Conservation (phyloP, 331 rosid genomes). For the Ulmus americana region DNA sequence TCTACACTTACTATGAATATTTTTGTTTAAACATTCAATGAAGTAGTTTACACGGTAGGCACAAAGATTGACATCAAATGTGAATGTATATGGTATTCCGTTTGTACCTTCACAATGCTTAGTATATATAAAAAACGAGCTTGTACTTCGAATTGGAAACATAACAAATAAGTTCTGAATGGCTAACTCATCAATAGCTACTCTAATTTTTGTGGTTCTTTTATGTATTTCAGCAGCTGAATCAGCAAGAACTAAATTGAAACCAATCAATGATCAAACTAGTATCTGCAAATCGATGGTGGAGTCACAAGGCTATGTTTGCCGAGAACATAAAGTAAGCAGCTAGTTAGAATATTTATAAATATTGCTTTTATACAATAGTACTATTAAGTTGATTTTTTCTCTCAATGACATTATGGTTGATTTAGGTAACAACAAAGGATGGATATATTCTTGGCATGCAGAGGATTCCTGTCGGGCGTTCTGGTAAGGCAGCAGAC, state of each 20-base stretch:
- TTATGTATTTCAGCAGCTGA: constrained; percentile 21
- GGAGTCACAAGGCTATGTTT: constrained; percentile 44
- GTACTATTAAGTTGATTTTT: background rate
- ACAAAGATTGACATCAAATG: background rate
- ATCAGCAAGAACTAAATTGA: constrained; percentile 22
- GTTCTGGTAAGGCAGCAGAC: constrained; percentile 24
- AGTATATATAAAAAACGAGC: background rate
- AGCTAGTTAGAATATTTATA: background rate
- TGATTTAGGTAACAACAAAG: constrained; percentile 55
- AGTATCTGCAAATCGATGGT: constrained; percentile 63
- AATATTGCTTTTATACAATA: too few species aligned
- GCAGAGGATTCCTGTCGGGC: constrained; percentile 60
- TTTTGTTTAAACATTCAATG: background rate
- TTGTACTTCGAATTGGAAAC: background rate
- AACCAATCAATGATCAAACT: constrained; percentile 4
- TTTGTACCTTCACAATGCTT: background rate
- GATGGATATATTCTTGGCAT: constrained; percentile 70
- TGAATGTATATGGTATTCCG: background rate
- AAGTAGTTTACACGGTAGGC: background rate
- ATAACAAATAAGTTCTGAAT: constrained; percentile 4
- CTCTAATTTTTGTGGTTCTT: constrained; percentile 22
- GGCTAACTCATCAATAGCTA: constrained; percentile 8
- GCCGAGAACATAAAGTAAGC: constrained; percentile 63
- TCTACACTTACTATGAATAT: background rate
- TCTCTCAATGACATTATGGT: background rate